phyloP scores from a whole-genome alignment of 2,329 filamentous ascomycete genomes.

The Trichoderma guizhouense region DNA sequence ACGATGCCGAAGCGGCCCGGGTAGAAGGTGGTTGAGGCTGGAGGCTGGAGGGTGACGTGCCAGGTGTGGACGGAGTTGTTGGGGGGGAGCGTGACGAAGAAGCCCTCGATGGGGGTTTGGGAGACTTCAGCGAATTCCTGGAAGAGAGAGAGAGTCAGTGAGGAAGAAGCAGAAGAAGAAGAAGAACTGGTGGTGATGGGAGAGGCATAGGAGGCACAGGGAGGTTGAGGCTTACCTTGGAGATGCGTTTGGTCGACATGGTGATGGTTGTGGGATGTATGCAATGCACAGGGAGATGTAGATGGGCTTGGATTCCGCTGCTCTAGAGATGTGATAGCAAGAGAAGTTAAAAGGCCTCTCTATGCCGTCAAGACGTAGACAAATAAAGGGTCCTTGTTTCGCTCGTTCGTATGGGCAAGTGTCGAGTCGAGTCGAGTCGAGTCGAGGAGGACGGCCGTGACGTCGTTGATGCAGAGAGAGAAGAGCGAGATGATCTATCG shows the following conservation, averaged over 20 bases:
- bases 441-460: background rate
- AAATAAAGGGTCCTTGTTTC: background rate
- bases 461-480: background rate
- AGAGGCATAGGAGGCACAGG: background rate
- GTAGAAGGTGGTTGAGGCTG: conserved; percentile 46
- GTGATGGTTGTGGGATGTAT: background rate
- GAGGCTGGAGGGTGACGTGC: conserved; percentile 48
- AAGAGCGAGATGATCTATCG: background rate
- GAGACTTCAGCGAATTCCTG: conserved; percentile 55
- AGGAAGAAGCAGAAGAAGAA: background rate
- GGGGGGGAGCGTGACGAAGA: conserved; percentile 44
- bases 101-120: conserved; percentile 44
- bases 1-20: conserved; percentile 72
- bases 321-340: background rate
- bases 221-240: conserved; percentile 35
- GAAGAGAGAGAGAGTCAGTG: background rate
- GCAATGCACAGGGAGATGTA: background rate
- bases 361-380: background rate
- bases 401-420: background rate
- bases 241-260: conserved; percentile 46
- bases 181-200: too few species aligned
- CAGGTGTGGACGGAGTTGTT: conserved; percentile 51
- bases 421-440: too few species aligned
- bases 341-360: background rate
- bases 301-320: background rate